These are phyloP conservation scores for Prunus yedoensis DNA, from an alignment of 331 rosid species.

Conservation along the genomic window DNA sequence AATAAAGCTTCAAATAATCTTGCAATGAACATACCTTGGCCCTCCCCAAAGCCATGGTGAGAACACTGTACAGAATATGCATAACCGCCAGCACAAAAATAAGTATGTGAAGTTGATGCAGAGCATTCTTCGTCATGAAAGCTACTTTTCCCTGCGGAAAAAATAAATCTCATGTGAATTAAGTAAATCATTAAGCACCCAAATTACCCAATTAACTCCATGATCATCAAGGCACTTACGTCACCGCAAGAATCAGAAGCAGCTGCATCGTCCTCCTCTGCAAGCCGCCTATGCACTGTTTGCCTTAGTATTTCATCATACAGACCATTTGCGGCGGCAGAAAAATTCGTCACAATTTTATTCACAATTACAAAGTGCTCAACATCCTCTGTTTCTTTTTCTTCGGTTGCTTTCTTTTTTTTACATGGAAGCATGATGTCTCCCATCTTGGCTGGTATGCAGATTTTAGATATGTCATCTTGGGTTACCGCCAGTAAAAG, in stretches of 20 bases:
- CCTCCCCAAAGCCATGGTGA: conserved; percentile 42
- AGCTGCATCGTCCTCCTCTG: conserved; percentile 4
- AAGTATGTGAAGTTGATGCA: conserved; percentile 40
- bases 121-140: conserved; percentile 25
- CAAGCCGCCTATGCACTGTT: conserved; percentile 15
- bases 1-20: not conserved
- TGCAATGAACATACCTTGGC: conserved; percentile 31
- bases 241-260: conserved; percentile 30
- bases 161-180: conserved; percentile 2
- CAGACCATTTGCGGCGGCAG: not conserved
- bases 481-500: conserved; percentile 34
- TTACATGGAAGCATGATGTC: conserved; percentile 40
- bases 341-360: not conserved
- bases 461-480: conserved; percentile 28
- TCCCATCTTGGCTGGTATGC: conserved; percentile 24
- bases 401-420: not conserved
- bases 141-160: conserved; percentile 39
- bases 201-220: not conserved
- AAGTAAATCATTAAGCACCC: not conserved
- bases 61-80: conserved; percentile 40
- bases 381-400: not conserved
- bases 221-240: conserved; percentile 9
- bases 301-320: conserved; percentile 6
- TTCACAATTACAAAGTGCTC: conserved; percentile 10
- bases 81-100: conserved; percentile 37